Evolutionary conservation across 1,139 yeast genomes (phyloP).

Genomic region (Blastobotrys niveus): DNA sequence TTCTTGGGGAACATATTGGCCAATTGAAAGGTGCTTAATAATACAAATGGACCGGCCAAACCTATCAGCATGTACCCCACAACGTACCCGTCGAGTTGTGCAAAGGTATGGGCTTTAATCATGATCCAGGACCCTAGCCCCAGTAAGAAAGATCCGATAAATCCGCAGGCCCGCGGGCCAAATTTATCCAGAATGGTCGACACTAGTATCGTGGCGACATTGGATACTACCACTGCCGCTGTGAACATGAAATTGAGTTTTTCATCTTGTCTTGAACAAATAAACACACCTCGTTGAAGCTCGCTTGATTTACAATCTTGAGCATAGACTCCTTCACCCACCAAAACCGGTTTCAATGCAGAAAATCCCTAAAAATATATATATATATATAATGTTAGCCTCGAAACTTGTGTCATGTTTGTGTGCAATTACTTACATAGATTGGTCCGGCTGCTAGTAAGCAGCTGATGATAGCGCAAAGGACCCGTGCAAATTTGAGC

Average conservation of each 20-base stretch:
- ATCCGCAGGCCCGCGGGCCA: slow-evolving; percentile 77
- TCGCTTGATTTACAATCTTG: slow-evolving; percentile 45
- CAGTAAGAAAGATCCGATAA: slow-evolving; percentile 61
- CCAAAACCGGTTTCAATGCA: slow-evolving; percentile 77
- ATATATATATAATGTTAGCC: too few relatives aligned
- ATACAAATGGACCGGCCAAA: slow-evolving; percentile 76
- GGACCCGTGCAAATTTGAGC: slow-evolving; percentile 41
- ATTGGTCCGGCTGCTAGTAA: slow-evolving; percentile 87
- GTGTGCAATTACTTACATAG: slow-evolving; percentile 38
- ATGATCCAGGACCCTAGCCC: slow-evolving; percentile 47
- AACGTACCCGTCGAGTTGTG: slow-evolving; percentile 53
- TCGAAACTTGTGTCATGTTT: neutral
- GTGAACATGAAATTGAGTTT: slow-evolving; percentile 78
- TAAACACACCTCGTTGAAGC: slow-evolving; percentile 22
- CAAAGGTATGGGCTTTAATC: slow-evolving; percentile 30
- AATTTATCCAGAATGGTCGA: slow-evolving; percentile 69
- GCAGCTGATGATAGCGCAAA: slow-evolving; percentile 81
- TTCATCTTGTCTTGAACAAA: slow-evolving; percentile 71
- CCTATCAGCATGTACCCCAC: slow-evolving; percentile 65
- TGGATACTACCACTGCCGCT: slow-evolving; percentile 81
- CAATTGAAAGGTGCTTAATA: slow-evolving; percentile 72
- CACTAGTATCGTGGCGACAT: slow-evolving; percentile 72
- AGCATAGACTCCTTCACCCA: slow-evolving; percentile 69
- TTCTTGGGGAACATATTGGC: slow-evolving; percentile 66
- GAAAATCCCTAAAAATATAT: slow-evolving; percentile 67